Base-by-base conservation (phyloP, 495 filamentous ascomycete species). In the Parmelia sp. region DNA sequence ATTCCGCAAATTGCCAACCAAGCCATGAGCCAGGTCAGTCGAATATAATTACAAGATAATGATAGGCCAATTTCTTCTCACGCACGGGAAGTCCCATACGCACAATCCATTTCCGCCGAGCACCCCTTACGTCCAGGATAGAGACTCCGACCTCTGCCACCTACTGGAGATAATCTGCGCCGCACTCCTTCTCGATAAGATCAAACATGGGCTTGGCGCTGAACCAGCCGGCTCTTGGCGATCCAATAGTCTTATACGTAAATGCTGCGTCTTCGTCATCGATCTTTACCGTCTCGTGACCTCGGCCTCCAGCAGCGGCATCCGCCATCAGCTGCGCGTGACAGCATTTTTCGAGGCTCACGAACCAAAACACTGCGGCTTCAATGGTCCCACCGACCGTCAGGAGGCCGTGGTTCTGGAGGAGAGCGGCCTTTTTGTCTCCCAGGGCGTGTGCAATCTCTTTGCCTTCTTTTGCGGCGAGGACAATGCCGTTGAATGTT, bases 311-410 rank as follows among this genome's bases (percentile, higher is more conserved):
- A 12, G 88, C 88, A 6, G 88, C 88, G 1, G 89, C 89, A 72
- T 92, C 89, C 7, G 88, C 89, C 63, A 91, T 67, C 39, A 92
- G 72, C 73, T 92, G 88, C n/a, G 82, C 81, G 69, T 91, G 82
- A 70, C 89, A 91, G 72, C 85, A 89, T 67, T 85, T 88, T 66
- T 91, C 89, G 64, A 92, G 69, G 59, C 82, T 86, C 39, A 89
- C 74, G 71, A 91, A 92, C 88, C 88, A 92, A 70, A 86, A 90
- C 2, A 91, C 80, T 0, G 85, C 76, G 31, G 77, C 78, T 68
- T 88, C 86, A 47, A 88, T 77, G 0, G 79, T 76, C 31, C 70
- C 63, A 4, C 86, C 86, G 7, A 81, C 82, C 1, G 79, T 81
- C 33, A 86, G 65, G 3, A 88, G 71, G 12, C 84, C 85, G 69